A percentile compares a stretch with the other conserved stretches of the same genome.
Evolutionary conservation across 768 basidiomycete species (phyloP).

Genomic region (Suillus subaureus): DNA sequence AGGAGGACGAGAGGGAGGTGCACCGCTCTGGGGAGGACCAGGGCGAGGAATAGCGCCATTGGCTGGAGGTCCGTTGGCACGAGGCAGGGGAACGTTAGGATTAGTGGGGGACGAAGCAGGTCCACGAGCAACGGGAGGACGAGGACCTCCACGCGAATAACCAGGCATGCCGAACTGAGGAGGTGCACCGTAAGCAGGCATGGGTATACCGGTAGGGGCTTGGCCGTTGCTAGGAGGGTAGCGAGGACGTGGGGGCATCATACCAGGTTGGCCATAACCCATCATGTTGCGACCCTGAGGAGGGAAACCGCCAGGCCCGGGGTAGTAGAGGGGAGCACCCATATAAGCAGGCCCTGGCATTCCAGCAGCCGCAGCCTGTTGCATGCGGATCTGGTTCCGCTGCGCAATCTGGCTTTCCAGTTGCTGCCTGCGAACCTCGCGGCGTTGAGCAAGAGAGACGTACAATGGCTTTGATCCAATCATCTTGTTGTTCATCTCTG

Average conservation of each 20-base stretch:
- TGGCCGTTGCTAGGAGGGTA: constrained; percentile 72
- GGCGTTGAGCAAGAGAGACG: constrained; percentile 97
- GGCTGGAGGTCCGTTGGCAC: constrained; percentile 60
- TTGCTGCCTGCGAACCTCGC: constrained; percentile 97
- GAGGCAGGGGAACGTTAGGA: constrained; percentile 62
- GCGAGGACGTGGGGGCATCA: constrained; percentile 87
- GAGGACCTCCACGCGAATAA: constrained; percentile 62
- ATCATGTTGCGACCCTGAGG: constrained; percentile 66
- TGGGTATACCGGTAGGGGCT: constrained; percentile 70
- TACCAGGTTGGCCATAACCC: constrained; percentile 83
- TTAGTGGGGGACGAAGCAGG: constrained; percentile 72
- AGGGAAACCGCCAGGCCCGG: constrained; percentile 75
- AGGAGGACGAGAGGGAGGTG: constrained; percentile 46
- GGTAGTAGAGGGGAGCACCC: constrained; percentile 67
- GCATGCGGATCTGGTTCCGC: constrained; percentile 95
- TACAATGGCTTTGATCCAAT: constrained; percentile 98
- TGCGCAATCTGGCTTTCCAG: constrained; percentile 98
- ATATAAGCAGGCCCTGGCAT: constrained; percentile 62
- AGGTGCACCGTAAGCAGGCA: constrained; percentile 75
- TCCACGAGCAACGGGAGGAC: constrained; percentile 65
- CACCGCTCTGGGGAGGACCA: constrained; percentile 38
- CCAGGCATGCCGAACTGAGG: constrained; percentile 77
- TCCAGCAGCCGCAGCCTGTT: constrained; percentile 87
- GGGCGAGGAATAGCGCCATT: constrained; percentile 57
- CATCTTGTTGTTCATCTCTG: constrained; percentile 99